Evolutionary conservation across 2,329 filamentous ascomycete genomes (phyloP), one percentile per base, ranked within the genome.

Genomic region (Sarocladium kiliense): DNA sequence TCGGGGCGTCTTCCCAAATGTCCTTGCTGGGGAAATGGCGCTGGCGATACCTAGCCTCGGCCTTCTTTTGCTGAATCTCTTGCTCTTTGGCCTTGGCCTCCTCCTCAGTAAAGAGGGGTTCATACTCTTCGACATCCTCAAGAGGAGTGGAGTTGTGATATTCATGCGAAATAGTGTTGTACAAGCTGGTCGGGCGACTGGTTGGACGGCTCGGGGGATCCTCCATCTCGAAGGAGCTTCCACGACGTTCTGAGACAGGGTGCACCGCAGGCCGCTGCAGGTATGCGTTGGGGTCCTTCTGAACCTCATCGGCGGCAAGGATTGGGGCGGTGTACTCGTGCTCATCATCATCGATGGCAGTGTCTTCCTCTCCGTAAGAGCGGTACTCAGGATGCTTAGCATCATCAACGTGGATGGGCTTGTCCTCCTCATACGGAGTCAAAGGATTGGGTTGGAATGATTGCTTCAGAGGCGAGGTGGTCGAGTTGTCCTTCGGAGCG

Each of bases 1-100:
- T 88, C 3, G 95, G 94, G 0, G 91, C 87, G 68, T 99, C 95
- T 74, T 99, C 94, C 94, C 94, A 99, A 39, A 97, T 84, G 68
- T 99, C 94, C 68, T 92, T 88, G 69, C 92, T 97, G 1, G 94
- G 94, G 71, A 99, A 99, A 58, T 81, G 71, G 58, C 87, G 87
- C 59, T 84, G 82, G 21, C 32, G 27, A 58, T 79, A 74, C 60
- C 83, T 77, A 59, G 78, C 78, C 37, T 73, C 64, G 9, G 68
- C 64, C 30, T 68, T 66, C 18, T 73, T 67, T 54, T 73, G 67
- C 56, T 73, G 57, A 51, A 51, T 51, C 19, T 67, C 61, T 54
- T 79, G 6, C 25, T 78, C 72, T 54, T 79, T 74, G 55, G 84
- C 81, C 3, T 81, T 79, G 10, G 36, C 36, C 19, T 53, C 50